Conservation (phyloP, 805 yeast species). For the Nakazawaea wyomingensis region DNA sequence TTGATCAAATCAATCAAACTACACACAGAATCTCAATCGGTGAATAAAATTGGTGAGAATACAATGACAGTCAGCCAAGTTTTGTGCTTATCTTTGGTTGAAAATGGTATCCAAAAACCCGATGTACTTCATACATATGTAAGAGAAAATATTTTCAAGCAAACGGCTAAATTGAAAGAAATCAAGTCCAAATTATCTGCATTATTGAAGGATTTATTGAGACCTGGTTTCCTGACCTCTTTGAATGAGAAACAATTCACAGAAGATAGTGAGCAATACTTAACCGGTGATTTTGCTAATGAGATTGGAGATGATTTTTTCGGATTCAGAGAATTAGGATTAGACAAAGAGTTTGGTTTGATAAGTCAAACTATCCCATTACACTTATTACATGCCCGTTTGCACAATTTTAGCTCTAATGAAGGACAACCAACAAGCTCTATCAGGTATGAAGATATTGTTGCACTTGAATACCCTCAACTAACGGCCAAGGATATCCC, state of each 20-base stretch:
- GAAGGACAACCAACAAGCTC: slow-evolving; percentile 41
- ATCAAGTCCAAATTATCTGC: slow-evolving; percentile 59
- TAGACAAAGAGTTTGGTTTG: slow-evolving; percentile 87
- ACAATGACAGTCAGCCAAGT: slow-evolving; percentile 34
- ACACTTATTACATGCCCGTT: slow-evolving; percentile 74
- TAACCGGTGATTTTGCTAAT: slow-evolving; percentile 90
- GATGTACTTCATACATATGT: slow-evolving; percentile 71
- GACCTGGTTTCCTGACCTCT: slow-evolving; percentile 74
- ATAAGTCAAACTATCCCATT: slow-evolving; percentile 83
- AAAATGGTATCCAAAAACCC: slow-evolving; percentile 80
- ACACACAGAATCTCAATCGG: slow-evolving; percentile 61
- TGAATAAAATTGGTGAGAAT: slow-evolving; percentile 29
- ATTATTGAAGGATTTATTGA: slow-evolving; percentile 71
- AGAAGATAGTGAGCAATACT: slow-evolving; percentile 90
- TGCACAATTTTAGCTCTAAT: slow-evolving; percentile 51
- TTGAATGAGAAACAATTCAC: slow-evolving; percentile 68
- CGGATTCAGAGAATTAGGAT: slow-evolving; percentile 91
- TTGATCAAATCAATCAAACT: slow-evolving; percentile 64
- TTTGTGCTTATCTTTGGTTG: slow-evolving; percentile 60
- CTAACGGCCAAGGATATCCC: slow-evolving; percentile 48
- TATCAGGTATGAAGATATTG: slow-evolving; percentile 61
- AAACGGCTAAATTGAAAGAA: slow-evolving; percentile 63
- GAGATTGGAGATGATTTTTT: slow-evolving; percentile 97
- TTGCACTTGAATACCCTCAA: slow-evolving; percentile 46
- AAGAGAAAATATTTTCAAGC: slow-evolving; percentile 65